Evolutionary conservation across 176 grass and related monocot species (phyloP).

Genomic region (Alloteropsis semialata): DNA sequence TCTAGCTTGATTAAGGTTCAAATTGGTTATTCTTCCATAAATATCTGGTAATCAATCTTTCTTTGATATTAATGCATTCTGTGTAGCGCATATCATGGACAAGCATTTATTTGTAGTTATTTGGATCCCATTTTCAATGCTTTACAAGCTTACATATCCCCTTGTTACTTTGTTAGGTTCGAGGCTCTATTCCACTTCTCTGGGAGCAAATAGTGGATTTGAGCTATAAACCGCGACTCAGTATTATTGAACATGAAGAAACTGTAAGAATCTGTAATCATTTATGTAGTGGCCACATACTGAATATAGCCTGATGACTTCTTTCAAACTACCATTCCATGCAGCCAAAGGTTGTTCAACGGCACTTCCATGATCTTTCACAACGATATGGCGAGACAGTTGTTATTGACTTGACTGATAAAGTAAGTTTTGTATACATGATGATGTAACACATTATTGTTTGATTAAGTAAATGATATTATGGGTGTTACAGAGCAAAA

Average conservation of each 20-base stretch:
- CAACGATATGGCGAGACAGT: constrained; percentile 86
- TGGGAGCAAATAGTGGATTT: constrained; percentile 99
- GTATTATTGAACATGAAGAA: constrained; percentile 82
- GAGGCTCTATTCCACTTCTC: constrained; percentile 92
- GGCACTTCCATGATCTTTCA: constrained; percentile 80
- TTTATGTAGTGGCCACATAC: constrained; percentile 5
- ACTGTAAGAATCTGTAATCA: constrained; percentile 44
- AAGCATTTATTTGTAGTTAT: not conserved
- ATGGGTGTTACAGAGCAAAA: not conserved
- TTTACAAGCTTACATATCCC: constrained; percentile 25
- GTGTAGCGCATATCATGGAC: not conserved
- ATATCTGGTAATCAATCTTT: not conserved
- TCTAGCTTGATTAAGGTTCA: not conserved
- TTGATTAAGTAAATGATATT: not conserved
- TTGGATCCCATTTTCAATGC: constrained; percentile 12
- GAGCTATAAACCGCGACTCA: constrained; percentile 88
- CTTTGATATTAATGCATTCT: not conserved
- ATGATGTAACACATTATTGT: not conserved
- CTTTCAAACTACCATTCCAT: constrained; percentile 28
- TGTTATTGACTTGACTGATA: constrained; percentile 86
- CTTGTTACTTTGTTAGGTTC: constrained; percentile 62
- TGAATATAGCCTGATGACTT: constrained; percentile 28
- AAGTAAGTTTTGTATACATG: constrained; percentile 60
- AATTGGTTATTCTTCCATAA: not conserved
- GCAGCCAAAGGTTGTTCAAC: constrained; percentile 77